Percentiles rank a stretch among this genome's conserved stretches.
Evolutionary conservation across 2,329 filamentous ascomycete species (phyloP).

Genomic region (Mollisia scopiformis): DNA sequence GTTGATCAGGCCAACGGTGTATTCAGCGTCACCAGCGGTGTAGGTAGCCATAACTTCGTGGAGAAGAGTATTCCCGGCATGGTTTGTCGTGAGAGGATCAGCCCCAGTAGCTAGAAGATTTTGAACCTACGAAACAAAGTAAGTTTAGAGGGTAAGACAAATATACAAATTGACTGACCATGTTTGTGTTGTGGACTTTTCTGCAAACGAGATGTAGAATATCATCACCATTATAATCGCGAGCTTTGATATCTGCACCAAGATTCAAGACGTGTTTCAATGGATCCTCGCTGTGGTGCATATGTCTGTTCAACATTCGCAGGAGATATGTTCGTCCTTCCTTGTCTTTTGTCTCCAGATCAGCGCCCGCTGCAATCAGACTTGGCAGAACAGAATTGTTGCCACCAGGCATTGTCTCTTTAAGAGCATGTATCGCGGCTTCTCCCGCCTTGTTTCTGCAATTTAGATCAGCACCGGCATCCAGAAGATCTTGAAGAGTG

Average conservation of each 20-base stretch:
- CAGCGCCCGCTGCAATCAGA: slow-evolving; percentile 11
- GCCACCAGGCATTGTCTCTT: neutral
- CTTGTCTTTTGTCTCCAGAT: slow-evolving; percentile 16
- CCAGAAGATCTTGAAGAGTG: slow-evolving; percentile 3
- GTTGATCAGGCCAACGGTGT: neutral
- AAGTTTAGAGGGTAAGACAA: neutral
- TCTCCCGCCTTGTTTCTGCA: slow-evolving; percentile 5
- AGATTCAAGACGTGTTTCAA: slow-evolving; percentile 15
- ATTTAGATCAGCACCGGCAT: slow-evolving; percentile 13
- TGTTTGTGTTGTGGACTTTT: neutral
- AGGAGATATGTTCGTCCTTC: slow-evolving; percentile 13
- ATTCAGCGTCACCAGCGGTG: neutral
- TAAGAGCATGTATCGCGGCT: slow-evolving; percentile 7
- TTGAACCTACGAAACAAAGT: slow-evolving; percentile 1
- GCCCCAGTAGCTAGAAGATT: slow-evolving; percentile 15
- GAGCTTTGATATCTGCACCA: slow-evolving; percentile 11
- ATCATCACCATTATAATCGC: slow-evolving; percentile 7
- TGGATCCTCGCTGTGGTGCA: neutral
- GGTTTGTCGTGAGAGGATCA: slow-evolving; percentile 7
- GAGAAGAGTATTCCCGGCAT: slow-evolving; percentile 8
- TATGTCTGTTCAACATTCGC: neutral
- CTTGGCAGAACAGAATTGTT: neutral
- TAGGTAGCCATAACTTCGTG: neutral
- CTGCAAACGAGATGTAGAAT: slow-evolving; percentile 6
- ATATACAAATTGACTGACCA: neutral